phyloP scores from a whole-genome alignment of 768 basidiomycete genomes.

The Mycena leptocephala region DNA sequence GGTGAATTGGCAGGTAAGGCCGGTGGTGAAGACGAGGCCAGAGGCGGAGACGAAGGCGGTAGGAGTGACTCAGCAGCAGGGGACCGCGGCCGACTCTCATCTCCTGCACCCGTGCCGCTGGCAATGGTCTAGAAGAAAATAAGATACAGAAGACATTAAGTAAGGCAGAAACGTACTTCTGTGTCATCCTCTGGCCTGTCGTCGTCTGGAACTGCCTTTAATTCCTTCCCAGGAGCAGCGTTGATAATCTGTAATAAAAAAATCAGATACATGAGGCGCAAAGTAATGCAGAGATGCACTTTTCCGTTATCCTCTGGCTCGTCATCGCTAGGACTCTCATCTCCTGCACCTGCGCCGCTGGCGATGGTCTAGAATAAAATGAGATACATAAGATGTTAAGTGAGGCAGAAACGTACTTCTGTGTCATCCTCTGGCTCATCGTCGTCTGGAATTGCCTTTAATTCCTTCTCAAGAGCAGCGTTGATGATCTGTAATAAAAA shows the following conservation, averaged over 20 bases:
- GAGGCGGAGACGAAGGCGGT: background rate
- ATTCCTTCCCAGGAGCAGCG: background rate
- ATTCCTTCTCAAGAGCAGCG: background rate
- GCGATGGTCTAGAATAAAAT: background rate
- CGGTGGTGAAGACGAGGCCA: background rate
- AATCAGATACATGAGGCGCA: background rate
- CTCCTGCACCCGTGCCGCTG: background rate
- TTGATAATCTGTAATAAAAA: background rate
- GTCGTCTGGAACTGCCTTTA: background rate
- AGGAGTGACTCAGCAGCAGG: background rate
- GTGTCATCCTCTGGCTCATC: background rate
- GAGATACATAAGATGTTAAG: background rate
- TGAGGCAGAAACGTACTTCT: background rate
- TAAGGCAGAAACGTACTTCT: background rate
- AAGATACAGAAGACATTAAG: background rate
- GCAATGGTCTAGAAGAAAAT: background rate
- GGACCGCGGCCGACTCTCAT: too few species aligned
- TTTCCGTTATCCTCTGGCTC: background rate
- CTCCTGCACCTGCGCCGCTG: background rate
- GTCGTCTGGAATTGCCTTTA: background rate
- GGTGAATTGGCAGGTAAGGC: background rate
- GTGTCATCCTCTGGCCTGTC: background rate
- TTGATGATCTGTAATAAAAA: background rate
- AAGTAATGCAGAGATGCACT: too few species aligned
- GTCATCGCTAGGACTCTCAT: too few species aligned